These are phyloP conservation scores for Cladophialophora chaetospira DNA, from an alignment of 2,329 filamentous ascomycete species.

Conservation along the genomic window DNA sequence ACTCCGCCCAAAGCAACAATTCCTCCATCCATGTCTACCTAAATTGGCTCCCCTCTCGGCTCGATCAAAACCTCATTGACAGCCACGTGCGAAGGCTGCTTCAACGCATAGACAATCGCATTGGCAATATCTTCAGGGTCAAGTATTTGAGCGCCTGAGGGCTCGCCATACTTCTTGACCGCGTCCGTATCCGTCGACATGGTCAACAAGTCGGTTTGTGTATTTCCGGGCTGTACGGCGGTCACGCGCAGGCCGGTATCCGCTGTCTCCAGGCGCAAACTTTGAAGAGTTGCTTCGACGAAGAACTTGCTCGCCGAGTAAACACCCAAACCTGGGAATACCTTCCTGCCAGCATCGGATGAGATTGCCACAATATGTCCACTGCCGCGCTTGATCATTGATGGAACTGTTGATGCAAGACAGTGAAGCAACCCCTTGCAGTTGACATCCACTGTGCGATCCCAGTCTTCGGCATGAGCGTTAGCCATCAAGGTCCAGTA, in stretches of 20 bases:
- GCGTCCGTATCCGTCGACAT: constrained; percentile 78
- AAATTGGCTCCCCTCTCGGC: constrained; percentile 74
- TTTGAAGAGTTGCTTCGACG: constrained; percentile 78
- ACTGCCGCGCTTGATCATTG: constrained; percentile 68
- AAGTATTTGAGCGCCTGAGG: constrained; percentile 73
- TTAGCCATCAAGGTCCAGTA: constrained; percentile 89
- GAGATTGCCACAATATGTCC: constrained; percentile 81
- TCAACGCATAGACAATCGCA: constrained; percentile 72
- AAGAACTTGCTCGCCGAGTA: constrained; percentile 86
- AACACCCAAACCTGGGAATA: constrained; percentile 78
- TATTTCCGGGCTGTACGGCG: constrained; percentile 75
- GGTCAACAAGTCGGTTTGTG: constrained; percentile 68
- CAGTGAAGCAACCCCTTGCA: constrained; percentile 80
- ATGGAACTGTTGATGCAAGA: constrained; percentile 68
- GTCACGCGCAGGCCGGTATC: constrained; percentile 73
- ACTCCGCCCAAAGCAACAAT: no score
- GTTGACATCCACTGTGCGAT: constrained; percentile 80
- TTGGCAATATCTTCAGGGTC: constrained; percentile 71
- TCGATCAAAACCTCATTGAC: constrained; percentile 82
- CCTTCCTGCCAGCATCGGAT: constrained; percentile 77
- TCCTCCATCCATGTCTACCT: no score
- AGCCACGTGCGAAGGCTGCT: constrained; percentile 72
- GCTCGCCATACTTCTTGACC: constrained; percentile 75
- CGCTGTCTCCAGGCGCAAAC: constrained; percentile 72
- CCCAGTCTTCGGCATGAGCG: constrained; percentile 72